Conservation (phyloP, 2,329 filamentous ascomycete species). For the Trichoderma breve region DNA sequence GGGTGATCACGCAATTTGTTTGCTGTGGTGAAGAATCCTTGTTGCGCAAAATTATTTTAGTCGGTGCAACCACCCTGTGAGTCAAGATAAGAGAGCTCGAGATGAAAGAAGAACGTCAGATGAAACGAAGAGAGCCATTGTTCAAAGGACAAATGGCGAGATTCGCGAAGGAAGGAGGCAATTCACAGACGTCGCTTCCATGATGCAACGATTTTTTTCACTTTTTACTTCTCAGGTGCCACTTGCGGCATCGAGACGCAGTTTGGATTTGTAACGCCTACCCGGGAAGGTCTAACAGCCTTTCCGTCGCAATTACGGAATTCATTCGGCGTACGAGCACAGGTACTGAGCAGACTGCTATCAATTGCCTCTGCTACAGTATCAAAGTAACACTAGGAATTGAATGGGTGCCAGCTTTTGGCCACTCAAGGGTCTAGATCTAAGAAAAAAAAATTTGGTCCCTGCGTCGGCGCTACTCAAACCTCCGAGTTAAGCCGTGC, state of each 20-base stretch:
- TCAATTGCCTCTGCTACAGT: not conserved
- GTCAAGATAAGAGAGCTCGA: not conserved
- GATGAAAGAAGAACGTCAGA: not conserved
- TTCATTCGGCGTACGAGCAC: not conserved
- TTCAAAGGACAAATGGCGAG: not conserved
- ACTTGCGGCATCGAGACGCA: not conserved
- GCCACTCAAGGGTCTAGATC: slow-evolving; percentile 11
- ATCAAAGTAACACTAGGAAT: not conserved
- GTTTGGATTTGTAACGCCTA: slow-evolving; percentile 1
- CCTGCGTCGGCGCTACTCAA: slow-evolving; percentile 16
- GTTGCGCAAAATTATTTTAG: not conserved
- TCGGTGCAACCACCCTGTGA: not conserved
- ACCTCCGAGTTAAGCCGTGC: not conserved
- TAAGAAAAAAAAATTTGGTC: not conserved
- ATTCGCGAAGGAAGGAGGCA: not conserved
- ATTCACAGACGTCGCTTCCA: not conserved
- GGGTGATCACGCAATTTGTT: slow-evolving; percentile 13
- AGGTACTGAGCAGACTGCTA: not conserved
- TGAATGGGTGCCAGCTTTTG: not conserved
- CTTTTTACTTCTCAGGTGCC: not conserved
- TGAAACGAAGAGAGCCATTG: not conserved
- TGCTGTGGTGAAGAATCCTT: slow-evolving; percentile 1
- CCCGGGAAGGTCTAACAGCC: not conserved
- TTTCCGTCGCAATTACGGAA: not conserved
- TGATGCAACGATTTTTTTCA: not conserved